These are phyloP conservation scores for Eimeria falciformis DNA, from an alignment of 169 alveolate genomes.

Conservation along the genomic window DNA sequence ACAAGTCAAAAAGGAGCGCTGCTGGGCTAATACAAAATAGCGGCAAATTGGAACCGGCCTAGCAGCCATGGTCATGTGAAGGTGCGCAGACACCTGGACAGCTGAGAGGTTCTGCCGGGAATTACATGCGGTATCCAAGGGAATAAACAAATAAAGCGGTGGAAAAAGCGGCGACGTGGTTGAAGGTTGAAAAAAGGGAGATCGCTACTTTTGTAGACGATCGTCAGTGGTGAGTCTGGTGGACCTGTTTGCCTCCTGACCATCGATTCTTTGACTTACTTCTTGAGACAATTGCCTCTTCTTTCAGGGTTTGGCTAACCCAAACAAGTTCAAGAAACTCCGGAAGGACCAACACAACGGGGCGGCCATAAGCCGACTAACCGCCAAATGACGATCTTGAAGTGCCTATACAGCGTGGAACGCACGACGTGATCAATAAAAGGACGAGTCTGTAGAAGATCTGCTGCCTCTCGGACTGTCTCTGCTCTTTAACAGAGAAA, in stretches of 20 bases:
- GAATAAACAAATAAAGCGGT: no score
- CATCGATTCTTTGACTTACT: not conserved
- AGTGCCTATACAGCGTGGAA: constrained; percentile 43
- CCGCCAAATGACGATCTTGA: not conserved
- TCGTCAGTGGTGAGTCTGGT: no score
- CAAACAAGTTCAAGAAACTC: not conserved
- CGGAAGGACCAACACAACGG: not conserved
- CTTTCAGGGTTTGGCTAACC: not conserved
- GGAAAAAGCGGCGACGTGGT: no score
- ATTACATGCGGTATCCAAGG: not conserved
- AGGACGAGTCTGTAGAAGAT: not conserved
- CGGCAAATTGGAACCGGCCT: no score
- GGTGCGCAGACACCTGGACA: no score
- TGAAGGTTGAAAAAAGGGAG: no score
- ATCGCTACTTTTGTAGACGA: no score
- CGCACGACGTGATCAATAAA: constrained; percentile 21
- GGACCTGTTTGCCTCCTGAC: no score
- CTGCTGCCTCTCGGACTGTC: constrained; percentile 28
- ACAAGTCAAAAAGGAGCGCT: no score
- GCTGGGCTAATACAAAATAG: no score
- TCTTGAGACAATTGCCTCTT: not conserved
- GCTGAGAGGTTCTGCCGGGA: no score
- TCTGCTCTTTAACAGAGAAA: not conserved
- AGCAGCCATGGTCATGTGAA: no score
- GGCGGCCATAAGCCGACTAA: not conserved